Evolutionary conservation across 2,329 filamentous ascomycete species (phyloP), one percentile per base, ranked within the genome.

Genomic region (Pseudopithomyces maydicus): DNA sequence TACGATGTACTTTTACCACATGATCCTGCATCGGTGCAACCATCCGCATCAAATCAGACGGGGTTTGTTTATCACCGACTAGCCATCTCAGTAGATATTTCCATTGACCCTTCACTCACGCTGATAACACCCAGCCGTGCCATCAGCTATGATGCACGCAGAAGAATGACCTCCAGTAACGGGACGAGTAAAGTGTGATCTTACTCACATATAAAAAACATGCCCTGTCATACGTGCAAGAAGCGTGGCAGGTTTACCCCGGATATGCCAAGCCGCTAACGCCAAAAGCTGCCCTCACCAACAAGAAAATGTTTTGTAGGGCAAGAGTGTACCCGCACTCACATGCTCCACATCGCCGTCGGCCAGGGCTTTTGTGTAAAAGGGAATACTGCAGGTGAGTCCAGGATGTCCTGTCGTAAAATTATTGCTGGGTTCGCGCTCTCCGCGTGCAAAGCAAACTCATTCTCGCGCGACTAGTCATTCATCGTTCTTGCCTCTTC

Each of bases 231-330:
- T 14, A 14, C 15, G 3, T 5, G 3, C 14, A 42, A 42, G 36
- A 7, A 6, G 35, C 11, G 35, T 36, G 35, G 35, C 35, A 36
- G 15, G 35, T 36, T 35, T 36, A 19, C 14, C 17, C 44, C 23
- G n/a, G 38, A 41, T 36, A 17, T 29, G 65, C 63, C 64, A 65
- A 59, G 59, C 12, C 66, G 45, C 61, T 66, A 64, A 59, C 63
- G 64, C 57, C 52, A 63, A 68, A 66, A 67, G 61, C 56, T 66
- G 55, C 61, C 64, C 52, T 52, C 41, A 22, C 49, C 26, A 22
- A 48, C 14, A 41, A 45, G 26, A 29, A 29, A 29, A 29, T 29
- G 26, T 29, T 29, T 29, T 29, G 26, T 29, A 29, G 26, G 26
- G 4, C 26, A 29, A 8, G 26, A 29, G 5, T 29, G 8, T 29